A percentile compares a stretch with the other conserved stretches of the same genome.
Evolutionary conservation across 441 rosid species (phyloP).

Genomic region (Gossypium schwendimanii): DNA sequence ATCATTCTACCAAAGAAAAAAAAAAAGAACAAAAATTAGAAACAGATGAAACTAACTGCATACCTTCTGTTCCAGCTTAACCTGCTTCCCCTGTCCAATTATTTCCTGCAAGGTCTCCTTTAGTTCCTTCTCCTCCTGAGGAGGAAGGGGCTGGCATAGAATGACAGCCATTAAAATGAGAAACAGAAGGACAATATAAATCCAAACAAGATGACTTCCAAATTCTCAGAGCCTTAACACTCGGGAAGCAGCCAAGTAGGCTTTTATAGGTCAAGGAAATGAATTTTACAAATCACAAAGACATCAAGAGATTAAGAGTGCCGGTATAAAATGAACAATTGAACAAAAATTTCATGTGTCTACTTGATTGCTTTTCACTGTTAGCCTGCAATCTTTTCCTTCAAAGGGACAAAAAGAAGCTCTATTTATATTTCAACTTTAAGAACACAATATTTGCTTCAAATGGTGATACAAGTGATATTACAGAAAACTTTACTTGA

Average conservation of each 20-base stretch:
- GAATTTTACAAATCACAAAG: background rate
- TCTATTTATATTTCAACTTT: background rate
- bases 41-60: background rate
- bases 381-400: background rate
- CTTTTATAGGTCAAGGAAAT: background rate
- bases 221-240: slow-evolving; percentile 15
- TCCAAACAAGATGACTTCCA: background rate
- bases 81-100: slow-evolving; percentile 60
- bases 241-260: background rate
- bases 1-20: background rate
- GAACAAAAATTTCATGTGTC: background rate
- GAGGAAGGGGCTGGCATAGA: slow-evolving; percentile 51
- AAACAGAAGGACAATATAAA: background rate
- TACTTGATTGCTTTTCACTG: background rate
- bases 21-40: background rate
- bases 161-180: background rate
- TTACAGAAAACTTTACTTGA: background rate
- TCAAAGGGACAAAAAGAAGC: background rate
- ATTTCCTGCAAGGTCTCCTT: slow-evolving; percentile 57
- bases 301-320: background rate
- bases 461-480: background rate
- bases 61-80: slow-evolving; percentile 70
- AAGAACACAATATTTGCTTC: background rate
- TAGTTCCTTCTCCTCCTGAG: slow-evolving; percentile 61
- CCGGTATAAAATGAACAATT: background rate